Evolutionary conservation across 139 green algal genomes (phyloP), one percentile per base, ranked within the genome.

Genomic region (Closterium sp.): DNA sequence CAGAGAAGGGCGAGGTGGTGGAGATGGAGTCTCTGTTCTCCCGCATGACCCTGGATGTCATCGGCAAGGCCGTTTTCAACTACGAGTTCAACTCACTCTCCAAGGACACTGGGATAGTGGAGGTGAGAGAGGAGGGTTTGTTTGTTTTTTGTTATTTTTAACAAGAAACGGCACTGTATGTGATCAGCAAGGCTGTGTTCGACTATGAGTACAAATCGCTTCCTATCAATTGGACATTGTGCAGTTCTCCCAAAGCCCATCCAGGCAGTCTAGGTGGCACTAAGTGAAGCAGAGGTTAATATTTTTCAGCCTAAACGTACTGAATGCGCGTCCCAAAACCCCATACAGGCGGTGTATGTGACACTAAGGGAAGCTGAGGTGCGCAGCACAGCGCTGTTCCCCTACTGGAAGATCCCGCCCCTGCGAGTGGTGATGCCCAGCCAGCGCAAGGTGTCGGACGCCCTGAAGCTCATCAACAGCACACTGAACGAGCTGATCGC

Each of bases 171-270:
- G 96, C 96, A 0, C 95, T 99, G 88, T 98, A 99, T 96, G 98
- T 99, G 94, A 99, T 99, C 88, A 98, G 97, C 91, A 98, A 99
- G 94, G 98, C 98, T 0, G 98, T 99, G 64, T 99, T 99, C 96
- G 98, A 99, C 96, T 99, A 99, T 94, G 97, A 99, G 83, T 99
- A 93, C 87, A 89, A 93, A 88, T 92, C 87, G 2, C 87, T 93
- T 0, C 88, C 90, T 8, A 92, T n/a, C n/a, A n/a, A n/a, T n/a
- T n/a, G n/a, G n/a, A n/a, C n/a, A n/a, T n/a, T n/a, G n/a, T n/a
- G n/a, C n/a, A n/a, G n/a, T n/a, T n/a, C n/a, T n/a, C n/a, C n/a
- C n/a, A n/a, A n/a, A n/a, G n/a, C n/a, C n/a, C n/a, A n/a, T n/a
- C n/a, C n/a, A 55, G 36, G 36, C 36, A 55, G 36, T 55, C 5